Conservation (phyloP, 306 rosid species). For the Clitoria ternatea region DNA sequence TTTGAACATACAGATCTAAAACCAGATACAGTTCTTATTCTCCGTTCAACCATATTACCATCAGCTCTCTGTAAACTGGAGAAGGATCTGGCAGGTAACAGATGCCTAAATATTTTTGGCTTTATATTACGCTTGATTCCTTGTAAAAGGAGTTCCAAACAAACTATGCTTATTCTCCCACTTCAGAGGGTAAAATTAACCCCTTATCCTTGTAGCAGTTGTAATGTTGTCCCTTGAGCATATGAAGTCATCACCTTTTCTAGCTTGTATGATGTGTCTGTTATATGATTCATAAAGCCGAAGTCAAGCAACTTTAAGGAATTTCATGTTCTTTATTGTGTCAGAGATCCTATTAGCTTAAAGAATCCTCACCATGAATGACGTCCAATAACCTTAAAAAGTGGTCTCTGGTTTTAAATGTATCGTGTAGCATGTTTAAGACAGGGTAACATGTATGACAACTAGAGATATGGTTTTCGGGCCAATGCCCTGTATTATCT, state of each 20-base stretch:
- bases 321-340: not conserved
- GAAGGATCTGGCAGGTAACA: constrained; percentile 57
- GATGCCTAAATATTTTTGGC: constrained; percentile 21
- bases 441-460: not conserved
- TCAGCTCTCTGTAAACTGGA: constrained; percentile 45
- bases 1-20: constrained; percentile 54
- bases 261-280: not conserved
- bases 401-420: not conserved
- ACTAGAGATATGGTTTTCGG: not conserved
- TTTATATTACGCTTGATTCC: constrained; percentile 5
- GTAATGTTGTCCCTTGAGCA: not conserved
- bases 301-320: not conserved
- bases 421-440: not conserved
- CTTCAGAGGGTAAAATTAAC: not conserved
- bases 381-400: not conserved
- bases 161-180: not conserved
- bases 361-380: not conserved
- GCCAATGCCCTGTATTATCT: not conserved
- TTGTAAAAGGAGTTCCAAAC: constrained; percentile 22
- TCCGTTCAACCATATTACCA: constrained; percentile 50
- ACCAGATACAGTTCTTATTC: constrained; percentile 56
- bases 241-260: not conserved
- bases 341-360: not conserved
- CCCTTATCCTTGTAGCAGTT: not conserved
- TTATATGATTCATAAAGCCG: not conserved